phyloP scores from a whole-genome alignment of 306 rosid genomes.

The Prunus mira region DNA sequence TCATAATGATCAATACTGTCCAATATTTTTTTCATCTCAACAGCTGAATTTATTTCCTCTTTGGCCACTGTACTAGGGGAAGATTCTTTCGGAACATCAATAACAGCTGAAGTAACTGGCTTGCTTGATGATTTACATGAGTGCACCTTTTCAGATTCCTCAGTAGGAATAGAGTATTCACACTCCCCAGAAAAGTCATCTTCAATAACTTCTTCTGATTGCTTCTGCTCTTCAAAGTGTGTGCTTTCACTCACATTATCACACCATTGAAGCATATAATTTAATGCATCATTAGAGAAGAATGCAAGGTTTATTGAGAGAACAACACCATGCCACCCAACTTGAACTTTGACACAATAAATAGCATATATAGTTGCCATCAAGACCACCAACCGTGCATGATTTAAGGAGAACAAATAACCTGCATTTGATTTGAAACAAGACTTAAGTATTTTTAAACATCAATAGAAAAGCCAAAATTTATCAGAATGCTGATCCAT shows the following conservation, averaged over 20 bases:
- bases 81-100: constrained; percentile 49
- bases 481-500: not conserved
- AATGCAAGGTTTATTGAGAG: constrained; percentile 82
- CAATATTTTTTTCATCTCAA: constrained; percentile 84
- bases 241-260: constrained; percentile 73
- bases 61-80: constrained; percentile 47
- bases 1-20: constrained; percentile 75
- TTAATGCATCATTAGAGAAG: constrained; percentile 74
- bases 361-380: constrained; percentile 68
- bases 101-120: constrained; percentile 52
- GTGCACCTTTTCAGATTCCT: constrained; percentile 64
- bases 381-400: constrained; percentile 87
- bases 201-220: constrained; percentile 59
- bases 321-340: constrained; percentile 90
- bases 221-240: constrained; percentile 74
- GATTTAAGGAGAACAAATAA: constrained; percentile 87
- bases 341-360: constrained; percentile 80
- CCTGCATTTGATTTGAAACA: constrained; percentile 50
- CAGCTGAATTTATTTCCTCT: constrained; percentile 57
- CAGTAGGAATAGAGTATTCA: constrained; percentile 59
- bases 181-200: constrained; percentile 71
- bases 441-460: constrained; percentile 1
- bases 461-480: not conserved
- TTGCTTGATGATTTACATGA: constrained; percentile 71
- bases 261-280: constrained; percentile 82